phyloP scores from a whole-genome alignment of 768 basidiomycete species.

The Tremella yokohamensis region DNA sequence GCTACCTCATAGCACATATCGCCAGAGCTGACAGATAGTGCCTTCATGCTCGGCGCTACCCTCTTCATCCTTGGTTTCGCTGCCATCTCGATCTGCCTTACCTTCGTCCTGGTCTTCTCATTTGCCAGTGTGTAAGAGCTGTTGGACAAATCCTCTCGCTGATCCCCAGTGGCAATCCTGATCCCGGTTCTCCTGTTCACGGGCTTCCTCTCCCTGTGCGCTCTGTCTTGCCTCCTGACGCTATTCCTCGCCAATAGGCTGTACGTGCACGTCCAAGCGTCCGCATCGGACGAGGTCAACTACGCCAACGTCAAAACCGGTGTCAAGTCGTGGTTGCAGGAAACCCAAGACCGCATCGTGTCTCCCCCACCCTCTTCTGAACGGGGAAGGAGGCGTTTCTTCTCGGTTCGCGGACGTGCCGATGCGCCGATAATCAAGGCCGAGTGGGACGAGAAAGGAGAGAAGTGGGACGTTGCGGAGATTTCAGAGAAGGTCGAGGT shows the following conservation, averaged over 20 bases:
- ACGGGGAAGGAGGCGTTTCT: neutral
- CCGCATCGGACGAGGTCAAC: neutral
- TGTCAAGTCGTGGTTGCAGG: slow-evolving; percentile 26
- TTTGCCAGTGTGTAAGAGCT: slow-evolving; percentile 23
- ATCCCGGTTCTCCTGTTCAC: slow-evolving; percentile 38
- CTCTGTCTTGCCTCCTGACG: slow-evolving; percentile 26
- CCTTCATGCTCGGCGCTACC: slow-evolving; percentile 28
- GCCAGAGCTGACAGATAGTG: slow-evolving; percentile 14
- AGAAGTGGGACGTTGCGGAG: slow-evolving; percentile 1
- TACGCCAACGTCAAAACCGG: slow-evolving; percentile 21
- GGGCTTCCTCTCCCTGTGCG: slow-evolving; percentile 20
- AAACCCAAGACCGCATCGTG: slow-evolving; percentile 26
- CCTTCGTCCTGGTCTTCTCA: slow-evolving; percentile 24
- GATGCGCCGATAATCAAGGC: neutral
- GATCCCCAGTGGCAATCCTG: slow-evolving; percentile 22
- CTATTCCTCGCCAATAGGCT: slow-evolving; percentile 42
- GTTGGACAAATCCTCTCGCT: slow-evolving; percentile 1
- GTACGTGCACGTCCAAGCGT: slow-evolving; percentile 31
- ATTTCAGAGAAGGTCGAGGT: neutral
- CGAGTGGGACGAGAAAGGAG: slow-evolving; percentile 2
- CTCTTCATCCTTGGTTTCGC: slow-evolving; percentile 29
- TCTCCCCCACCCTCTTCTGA: neutral
- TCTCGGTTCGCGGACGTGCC: neutral
- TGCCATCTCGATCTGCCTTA: slow-evolving; percentile 20
- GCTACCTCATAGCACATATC: slow-evolving; percentile 8